These are phyloP conservation scores for Pholiota molesta DNA, from an alignment of 768 basidiomycete genomes.

Conservation along the genomic window DNA sequence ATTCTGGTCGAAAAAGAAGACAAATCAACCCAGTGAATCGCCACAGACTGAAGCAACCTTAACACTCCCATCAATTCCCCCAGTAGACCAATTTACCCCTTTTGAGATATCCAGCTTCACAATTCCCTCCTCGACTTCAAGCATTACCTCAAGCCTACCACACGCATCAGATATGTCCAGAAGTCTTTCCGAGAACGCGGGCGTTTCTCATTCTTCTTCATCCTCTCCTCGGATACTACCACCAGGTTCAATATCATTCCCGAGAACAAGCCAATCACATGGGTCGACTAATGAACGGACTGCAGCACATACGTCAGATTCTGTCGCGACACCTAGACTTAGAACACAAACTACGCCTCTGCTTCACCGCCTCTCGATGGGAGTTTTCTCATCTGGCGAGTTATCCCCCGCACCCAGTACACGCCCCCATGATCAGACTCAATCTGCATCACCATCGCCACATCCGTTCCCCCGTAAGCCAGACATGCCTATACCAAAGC, in stretches of 20 bases:
- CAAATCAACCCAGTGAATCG: conserved; percentile 4
- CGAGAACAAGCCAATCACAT: conserved; percentile 2
- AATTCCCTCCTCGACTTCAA: conserved; percentile 2
- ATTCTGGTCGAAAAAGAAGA: conserved; percentile 65
- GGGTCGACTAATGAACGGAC: background rate
- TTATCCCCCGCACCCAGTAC: conserved; percentile 30
- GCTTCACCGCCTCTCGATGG: conserved; percentile 70
- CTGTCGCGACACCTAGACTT: conserved; percentile 21
- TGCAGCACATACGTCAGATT: background rate
- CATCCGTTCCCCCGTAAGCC: conserved; percentile 43
- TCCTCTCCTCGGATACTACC: conserved; percentile 10
- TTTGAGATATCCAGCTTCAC: conserved; percentile 23
- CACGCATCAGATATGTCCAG: conserved; percentile 3
- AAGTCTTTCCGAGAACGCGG: conserved; percentile 5
- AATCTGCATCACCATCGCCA: conserved; percentile 12
- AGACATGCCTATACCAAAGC: conserved; percentile 48
- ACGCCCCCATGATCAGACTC: conserved; percentile 22
- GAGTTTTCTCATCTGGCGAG: conserved; percentile 54
- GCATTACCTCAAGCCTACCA: background rate
- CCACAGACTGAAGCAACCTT: conserved; percentile 13
- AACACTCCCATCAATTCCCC: conserved; percentile 27
- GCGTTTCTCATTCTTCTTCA: conserved; percentile 1
- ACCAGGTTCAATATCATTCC: background rate
- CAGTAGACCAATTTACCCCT: conserved; percentile 32
- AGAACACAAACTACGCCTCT: conserved; percentile 67